These are phyloP conservation scores for Rhynchosporium secalis DNA, from an alignment of 2,329 filamentous ascomycete species.

Conservation along the genomic window DNA sequence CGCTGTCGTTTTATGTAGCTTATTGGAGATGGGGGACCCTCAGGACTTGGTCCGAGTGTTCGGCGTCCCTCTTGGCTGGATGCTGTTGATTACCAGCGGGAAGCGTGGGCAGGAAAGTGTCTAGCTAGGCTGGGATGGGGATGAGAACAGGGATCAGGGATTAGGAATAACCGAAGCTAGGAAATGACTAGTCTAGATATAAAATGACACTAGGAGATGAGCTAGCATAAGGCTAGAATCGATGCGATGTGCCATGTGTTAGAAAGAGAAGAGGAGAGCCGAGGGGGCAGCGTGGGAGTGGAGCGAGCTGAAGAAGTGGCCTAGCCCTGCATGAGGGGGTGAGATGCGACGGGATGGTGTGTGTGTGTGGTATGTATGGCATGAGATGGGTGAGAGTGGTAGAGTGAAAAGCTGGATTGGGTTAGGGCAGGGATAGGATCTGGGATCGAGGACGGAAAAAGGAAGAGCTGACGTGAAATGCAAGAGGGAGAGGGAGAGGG, in stretches of 20 bases:
- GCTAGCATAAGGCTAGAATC: constrained; percentile 18
- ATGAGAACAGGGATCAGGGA: neutral
- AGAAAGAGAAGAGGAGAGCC: neutral
- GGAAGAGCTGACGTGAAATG: neutral
- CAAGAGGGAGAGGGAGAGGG: neutral
- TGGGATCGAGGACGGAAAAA: neutral
- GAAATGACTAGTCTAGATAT: neutral
- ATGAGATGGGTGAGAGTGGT: neutral
- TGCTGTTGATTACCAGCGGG: constrained; percentile 32
- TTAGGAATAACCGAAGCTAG: constrained; percentile 5
- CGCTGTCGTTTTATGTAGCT: constrained; percentile 40
- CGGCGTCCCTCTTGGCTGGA: constrained; percentile 28
- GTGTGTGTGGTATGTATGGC: neutral
- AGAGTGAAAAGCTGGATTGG: neutral
- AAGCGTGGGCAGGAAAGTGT: constrained; percentile 28
- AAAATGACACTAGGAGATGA: neutral
- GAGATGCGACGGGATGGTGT: neutral
- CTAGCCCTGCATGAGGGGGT: neutral
- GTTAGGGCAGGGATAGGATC: constrained; percentile 7
- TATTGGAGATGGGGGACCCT: constrained; percentile 33
- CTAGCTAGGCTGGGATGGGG: constrained; percentile 2
- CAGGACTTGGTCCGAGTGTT: constrained; percentile 31
- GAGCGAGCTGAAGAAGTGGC: neutral
- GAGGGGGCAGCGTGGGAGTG: constrained; percentile 1
- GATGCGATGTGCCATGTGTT: constrained; percentile 9